Evolutionary conservation across 495 filamentous ascomycete species (phyloP).

Genomic region (Hypomontagnella monticulosa): DNA sequence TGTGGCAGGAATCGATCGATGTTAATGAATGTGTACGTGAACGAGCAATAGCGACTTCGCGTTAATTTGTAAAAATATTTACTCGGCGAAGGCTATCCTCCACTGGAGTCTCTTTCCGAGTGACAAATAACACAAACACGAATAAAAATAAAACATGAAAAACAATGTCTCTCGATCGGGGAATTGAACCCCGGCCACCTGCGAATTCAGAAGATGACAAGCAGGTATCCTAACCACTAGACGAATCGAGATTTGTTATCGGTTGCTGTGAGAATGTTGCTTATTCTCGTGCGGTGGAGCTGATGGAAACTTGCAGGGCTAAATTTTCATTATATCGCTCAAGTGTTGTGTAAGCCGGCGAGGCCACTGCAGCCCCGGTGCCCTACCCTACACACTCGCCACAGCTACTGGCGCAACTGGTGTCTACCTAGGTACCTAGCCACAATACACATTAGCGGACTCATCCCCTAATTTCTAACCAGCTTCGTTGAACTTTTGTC

Average conservation of each 20-base stretch:
- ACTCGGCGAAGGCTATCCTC: no score
- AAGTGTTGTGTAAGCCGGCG: no score
- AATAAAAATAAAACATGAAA: not conserved
- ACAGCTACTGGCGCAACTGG: no score
- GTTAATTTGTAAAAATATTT: no score
- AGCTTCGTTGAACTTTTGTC: not conserved
- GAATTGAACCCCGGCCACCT: conserved; percentile 55
- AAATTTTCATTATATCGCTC: no score
- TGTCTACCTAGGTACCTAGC: no score
- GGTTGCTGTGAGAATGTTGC: not conserved
- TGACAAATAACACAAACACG: not conserved
- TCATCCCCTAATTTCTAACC: no score
- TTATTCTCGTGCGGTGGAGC: not conserved
- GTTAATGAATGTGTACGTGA: no score
- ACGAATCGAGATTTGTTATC: conserved; percentile 28
- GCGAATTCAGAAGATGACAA: conserved; percentile 36
- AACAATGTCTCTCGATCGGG: conserved; percentile 46
- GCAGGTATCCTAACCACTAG: conserved; percentile 40
- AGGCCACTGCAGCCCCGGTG: no score
- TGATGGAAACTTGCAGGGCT: not conserved
- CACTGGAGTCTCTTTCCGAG: not conserved
- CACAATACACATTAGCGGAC: no score
- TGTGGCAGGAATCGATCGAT: not conserved
- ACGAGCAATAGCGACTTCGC: no score
- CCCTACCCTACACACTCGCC: no score